Evolutionary conservation across 1,139 yeast species (phyloP).

Genomic region (Debaryomycetaceae sp.): DNA sequence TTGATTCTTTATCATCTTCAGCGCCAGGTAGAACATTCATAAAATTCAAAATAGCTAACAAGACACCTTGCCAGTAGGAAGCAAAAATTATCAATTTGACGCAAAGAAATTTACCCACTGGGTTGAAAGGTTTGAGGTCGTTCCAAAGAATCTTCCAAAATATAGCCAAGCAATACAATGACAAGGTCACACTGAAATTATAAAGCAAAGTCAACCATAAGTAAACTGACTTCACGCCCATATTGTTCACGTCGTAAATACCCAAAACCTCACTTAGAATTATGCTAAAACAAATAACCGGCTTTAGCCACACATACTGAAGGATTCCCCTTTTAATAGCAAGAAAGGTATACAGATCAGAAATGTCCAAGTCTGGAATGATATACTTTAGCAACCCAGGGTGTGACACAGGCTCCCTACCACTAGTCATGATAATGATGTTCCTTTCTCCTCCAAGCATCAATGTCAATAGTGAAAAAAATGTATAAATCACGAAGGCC

Average conservation of each 20-base stretch:
- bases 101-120: conserved; percentile 89
- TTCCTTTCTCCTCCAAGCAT: conserved; percentile 90
- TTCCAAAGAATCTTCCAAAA: conserved; percentile 86
- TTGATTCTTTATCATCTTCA: conserved; percentile 22
- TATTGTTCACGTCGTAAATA: conserved; percentile 48
- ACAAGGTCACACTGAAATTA: conserved; percentile 75
- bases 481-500: conserved; percentile 93
- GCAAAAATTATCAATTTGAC: conserved; percentile 93
- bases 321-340: conserved; percentile 78
- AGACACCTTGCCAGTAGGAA: conserved; percentile 92
- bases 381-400: conserved; percentile 57
- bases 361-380: conserved; percentile 66
- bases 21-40: conserved; percentile 47
- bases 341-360: conserved; percentile 80
- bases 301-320: conserved; percentile 95
- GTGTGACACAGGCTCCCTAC: conserved; percentile 69
- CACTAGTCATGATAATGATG: conserved; percentile 70
- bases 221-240: conserved; percentile 50
- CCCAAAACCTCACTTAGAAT: conserved; percentile 52
- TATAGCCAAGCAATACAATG: conserved; percentile 80
- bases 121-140: conserved; percentile 77
- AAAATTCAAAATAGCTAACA: conserved; percentile 59
- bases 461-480: conserved; percentile 76
- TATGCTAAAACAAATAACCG: conserved; percentile 61
- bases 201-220: conserved; percentile 70